These are phyloP conservation scores for Vanrija humicola DNA, from an alignment of 1,284 basidiomycete genomes.

Conservation along the genomic window DNA sequence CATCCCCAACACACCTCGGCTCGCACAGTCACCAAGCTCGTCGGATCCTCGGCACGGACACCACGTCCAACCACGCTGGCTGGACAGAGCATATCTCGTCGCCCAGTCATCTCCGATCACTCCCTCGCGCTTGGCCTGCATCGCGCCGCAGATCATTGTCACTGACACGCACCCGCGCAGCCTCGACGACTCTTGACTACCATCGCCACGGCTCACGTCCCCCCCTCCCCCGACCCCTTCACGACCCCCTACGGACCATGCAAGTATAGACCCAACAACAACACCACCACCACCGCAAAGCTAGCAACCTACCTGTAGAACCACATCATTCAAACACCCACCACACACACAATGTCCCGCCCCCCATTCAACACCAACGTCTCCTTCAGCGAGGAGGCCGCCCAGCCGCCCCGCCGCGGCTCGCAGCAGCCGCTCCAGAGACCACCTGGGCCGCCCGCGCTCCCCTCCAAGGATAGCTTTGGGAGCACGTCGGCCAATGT, in stretches of 20 bases:
- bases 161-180: not conserved
- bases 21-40: not conserved
- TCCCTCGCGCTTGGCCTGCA: not conserved
- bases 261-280: slow-evolving; percentile 3
- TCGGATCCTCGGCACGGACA: too few relatives aligned
- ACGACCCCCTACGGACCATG: slow-evolving; percentile 5
- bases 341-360: slow-evolving; percentile 32
- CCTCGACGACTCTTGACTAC: not conserved
- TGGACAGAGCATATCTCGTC: too few relatives aligned
- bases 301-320: slow-evolving; percentile 6
- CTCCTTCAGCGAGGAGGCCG: slow-evolving; percentile 32
- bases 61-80: too few relatives aligned
- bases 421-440: slow-evolving; percentile 1
- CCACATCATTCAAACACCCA: slow-evolving; percentile 3
- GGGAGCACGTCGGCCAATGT: slow-evolving; percentile 10
- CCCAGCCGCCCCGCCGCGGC: slow-evolving; percentile 24
- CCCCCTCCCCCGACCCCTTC: not conserved
- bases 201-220: not conserved
- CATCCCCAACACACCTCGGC: not conserved
- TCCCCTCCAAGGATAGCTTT: slow-evolving; percentile 28
- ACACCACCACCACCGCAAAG: not conserved
- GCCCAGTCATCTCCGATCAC: too few relatives aligned
- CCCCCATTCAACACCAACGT: slow-evolving; percentile 35
- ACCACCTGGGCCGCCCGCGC: slow-evolving; percentile 24
- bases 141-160: not conserved